Base-by-base conservation (phyloP, 306 rosid genomes). In the Lotus japonicus region DNA sequence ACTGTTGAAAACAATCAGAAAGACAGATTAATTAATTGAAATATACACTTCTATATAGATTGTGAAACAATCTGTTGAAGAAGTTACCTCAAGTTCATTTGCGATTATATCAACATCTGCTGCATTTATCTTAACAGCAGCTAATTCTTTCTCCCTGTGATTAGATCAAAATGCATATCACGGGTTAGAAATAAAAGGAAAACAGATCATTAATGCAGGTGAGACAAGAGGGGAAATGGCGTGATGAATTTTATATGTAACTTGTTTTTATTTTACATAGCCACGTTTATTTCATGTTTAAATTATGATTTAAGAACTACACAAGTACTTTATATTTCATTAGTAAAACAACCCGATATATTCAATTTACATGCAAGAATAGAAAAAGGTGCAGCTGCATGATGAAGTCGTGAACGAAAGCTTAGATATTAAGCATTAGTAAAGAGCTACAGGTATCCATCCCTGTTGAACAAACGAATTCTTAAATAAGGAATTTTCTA, bases 61-160 rank as follows among this genome's bases (percentile, higher is more conserved):
- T 68, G 28, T 10, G 33, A 5, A 23, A 45, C 48, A 36, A 19
- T 31, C n/a, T 26, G 60, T 16, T 49, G 46, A 64, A 31, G 46
- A 39, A 77, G 75, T 58, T 54, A 88, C 92, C 92, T 94, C 99
- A 17, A 94, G 84, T 55, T 94, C 99, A 66, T 84, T 86, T 8
- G 95, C 99, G 23, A 90, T 94, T 72, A 94, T 81, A 80, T 90
- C 96, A 74, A 94, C 87, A 11, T 94, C 96, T 3, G 84, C 92
- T 11, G 92, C 79, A 68, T 88, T 90, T 70, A 94, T 94, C 84
- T 90, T 85, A 17, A 94, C 97, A 13, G 97, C 86, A 26, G 99
- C 96, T 77, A 94, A 68, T 64, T 90, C 97, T 71, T 88, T 94
- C 76, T 94, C 99, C 78, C 99, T 94, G 72, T 7, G 68, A 82